A percentile compares a stretch with the other conserved stretches of the same genome.
Conservation (phyloP, 2,329 filamentous ascomycete species). For the Penicillium sp. region DNA sequence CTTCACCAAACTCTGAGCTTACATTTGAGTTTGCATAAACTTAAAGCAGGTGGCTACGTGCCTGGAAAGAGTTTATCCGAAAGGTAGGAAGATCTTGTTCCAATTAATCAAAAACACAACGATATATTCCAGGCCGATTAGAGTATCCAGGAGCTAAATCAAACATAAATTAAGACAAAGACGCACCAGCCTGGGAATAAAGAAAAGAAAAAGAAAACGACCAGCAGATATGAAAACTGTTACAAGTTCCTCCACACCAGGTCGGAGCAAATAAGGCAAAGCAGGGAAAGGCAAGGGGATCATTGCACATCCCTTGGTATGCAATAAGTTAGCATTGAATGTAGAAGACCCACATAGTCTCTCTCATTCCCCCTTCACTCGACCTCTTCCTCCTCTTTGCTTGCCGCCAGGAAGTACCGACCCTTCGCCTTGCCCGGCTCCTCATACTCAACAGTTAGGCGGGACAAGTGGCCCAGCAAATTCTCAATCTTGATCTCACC, state of each 20-base stretch:
- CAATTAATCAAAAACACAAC: too few species aligned
- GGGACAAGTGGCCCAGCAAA: constrained; percentile 53
- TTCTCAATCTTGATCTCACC: constrained; percentile 57
- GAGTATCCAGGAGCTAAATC: too few species aligned
- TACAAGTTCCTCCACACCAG: background rate
- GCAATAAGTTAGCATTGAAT: background rate
- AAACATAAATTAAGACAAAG: too few species aligned
- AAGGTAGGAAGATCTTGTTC: too few species aligned
- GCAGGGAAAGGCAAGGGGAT: background rate
- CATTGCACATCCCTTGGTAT: background rate
- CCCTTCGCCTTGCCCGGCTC: constrained; percentile 49
- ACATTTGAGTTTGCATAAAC: background rate
- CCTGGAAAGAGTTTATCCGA: background rate
- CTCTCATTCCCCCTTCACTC: constrained; percentile 29
- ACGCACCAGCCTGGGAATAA: too few species aligned
- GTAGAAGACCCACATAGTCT: background rate
- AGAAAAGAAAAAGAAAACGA: background rate
- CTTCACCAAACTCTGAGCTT: background rate
- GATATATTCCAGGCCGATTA: too few species aligned
- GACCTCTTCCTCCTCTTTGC: constrained; percentile 50
- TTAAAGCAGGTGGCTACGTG: background rate
- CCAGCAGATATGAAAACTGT: background rate
- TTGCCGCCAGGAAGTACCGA: constrained; percentile 46
- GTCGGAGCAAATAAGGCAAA: too few species aligned
- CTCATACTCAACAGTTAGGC: constrained; percentile 56